Percentiles rank a stretch among this genome's conserved stretches.
Conservation (phyloP, 108 stramenopile species). For the Cylindrotheca closterium region DNA sequence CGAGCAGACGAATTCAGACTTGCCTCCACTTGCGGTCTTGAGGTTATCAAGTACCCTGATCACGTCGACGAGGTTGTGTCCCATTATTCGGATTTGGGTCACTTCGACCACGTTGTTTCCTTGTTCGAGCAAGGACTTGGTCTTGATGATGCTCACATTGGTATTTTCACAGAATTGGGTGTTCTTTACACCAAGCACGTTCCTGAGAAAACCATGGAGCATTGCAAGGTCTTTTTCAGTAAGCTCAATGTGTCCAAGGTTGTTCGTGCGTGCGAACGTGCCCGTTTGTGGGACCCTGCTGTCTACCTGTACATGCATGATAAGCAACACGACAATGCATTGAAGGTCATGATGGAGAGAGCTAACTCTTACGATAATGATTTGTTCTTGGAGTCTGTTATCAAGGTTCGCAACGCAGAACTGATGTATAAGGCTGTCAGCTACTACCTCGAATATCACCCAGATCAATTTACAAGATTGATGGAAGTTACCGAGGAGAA, state of each 20-base stretch:
- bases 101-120: constrained; percentile 93
- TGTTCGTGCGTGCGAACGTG: constrained; percentile 98
- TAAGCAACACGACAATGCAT: constrained; percentile 96
- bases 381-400: constrained; percentile 93
- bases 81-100: constrained; percentile 96
- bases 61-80: constrained; percentile 98
- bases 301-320: constrained; percentile 98
- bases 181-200: constrained; percentile 99
- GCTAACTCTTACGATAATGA: constrained; percentile 93
- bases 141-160: constrained; percentile 97
- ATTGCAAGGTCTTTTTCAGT: constrained; percentile 98
- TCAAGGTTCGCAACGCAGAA: constrained; percentile 97
- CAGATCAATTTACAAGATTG: constrained; percentile 88
- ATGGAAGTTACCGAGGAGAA: constrained; percentile 93
- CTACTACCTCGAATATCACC: constrained; percentile 93
- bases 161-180: constrained; percentile 99
- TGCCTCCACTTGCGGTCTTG: constrained; percentile 94
- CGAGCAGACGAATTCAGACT: constrained; percentile 96
- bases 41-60: constrained; percentile 99
- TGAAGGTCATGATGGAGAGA: constrained; percentile 99
- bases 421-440: constrained; percentile 97
- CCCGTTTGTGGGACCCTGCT: constrained; percentile 94
- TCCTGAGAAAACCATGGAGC: constrained; percentile 99
- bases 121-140: constrained; percentile 99
- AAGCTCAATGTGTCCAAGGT: constrained; percentile 98